Percentiles rank a stretch among this genome's conserved stretches.
These are phyloP conservation scores for Umbellularia californica DNA, from an alignment of 164 flowering plant species.

Conservation along the genomic window DNA sequence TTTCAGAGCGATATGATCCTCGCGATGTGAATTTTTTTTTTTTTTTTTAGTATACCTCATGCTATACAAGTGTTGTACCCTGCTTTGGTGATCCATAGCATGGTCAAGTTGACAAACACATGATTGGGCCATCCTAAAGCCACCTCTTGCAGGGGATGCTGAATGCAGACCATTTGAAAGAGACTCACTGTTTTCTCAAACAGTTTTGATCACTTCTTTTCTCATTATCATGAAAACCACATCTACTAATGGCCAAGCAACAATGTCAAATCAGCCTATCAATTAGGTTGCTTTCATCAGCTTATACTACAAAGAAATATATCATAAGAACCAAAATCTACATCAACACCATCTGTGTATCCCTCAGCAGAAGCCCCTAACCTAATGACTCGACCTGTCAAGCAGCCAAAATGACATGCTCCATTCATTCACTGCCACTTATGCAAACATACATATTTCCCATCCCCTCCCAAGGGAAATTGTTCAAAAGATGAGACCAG, in stretches of 20 bases:
- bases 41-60: too few species aligned
- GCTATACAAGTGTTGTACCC: too few species aligned
- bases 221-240: background rate
- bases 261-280: background rate
- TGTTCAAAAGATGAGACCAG: background rate
- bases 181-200: background rate
- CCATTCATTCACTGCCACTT: background rate
- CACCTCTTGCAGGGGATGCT: too few species aligned
- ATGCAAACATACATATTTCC: background rate
- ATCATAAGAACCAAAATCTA: constrained; percentile 2
- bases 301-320: background rate
- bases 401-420: background rate
- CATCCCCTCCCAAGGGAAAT: background rate
- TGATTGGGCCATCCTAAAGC: too few species aligned
- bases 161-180: background rate
- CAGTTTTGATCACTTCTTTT: background rate
- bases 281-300: background rate
- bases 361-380: background rate
- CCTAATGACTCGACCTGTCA: background rate
- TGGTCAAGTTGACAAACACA: too few species aligned
- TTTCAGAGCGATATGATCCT: too few species aligned
- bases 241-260: background rate
- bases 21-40: too few species aligned
- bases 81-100: too few species aligned
- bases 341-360: background rate